These are phyloP conservation scores for Leccinum uliginosum DNA, from an alignment of 768 basidiomycete genomes.

Conservation along the genomic window DNA sequence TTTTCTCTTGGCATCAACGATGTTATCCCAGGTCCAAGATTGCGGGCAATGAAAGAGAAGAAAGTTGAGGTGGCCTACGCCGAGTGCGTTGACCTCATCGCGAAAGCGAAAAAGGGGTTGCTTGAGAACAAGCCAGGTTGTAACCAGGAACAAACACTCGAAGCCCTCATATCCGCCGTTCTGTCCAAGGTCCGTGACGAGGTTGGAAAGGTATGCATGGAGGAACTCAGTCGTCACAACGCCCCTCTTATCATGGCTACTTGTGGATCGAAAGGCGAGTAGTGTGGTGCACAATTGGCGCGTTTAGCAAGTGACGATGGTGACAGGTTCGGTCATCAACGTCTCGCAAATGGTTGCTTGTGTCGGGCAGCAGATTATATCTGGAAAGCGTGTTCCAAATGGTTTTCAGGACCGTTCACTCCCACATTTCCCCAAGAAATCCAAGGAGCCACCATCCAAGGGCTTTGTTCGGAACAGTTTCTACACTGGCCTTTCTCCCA, in stretches of 20 bases:
- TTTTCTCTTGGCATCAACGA: slow-evolving; percentile 99
- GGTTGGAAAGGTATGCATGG: slow-evolving; percentile 97
- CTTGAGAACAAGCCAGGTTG: slow-evolving; percentile 98
- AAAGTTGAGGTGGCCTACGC: slow-evolving; percentile 88
- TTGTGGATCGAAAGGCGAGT: slow-evolving; percentile 93
- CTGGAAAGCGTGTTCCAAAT: slow-evolving; percentile 96
- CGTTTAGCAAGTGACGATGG: background rate
- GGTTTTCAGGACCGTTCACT: slow-evolving; percentile 98
- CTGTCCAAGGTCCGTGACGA: slow-evolving; percentile 94
- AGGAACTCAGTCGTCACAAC: slow-evolving; percentile 94
- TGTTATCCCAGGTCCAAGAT: slow-evolving; percentile 87
- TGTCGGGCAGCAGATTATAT: slow-evolving; percentile 98
- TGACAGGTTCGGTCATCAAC: slow-evolving; percentile 95
- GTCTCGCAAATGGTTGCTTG: slow-evolving; percentile 99
- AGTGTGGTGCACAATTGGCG: background rate
- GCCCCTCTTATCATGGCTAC: slow-evolving; percentile 99
- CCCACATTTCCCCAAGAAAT: slow-evolving; percentile 98
- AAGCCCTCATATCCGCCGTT: slow-evolving; percentile 91
- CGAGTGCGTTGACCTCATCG: slow-evolving; percentile 81
- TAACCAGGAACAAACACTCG: slow-evolving; percentile 93
- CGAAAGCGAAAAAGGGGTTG: slow-evolving; percentile 84
- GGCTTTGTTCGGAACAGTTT: slow-evolving; percentile 99
- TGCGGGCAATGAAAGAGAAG: slow-evolving; percentile 76
- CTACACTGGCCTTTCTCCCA: slow-evolving; percentile 85
- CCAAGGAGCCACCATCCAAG: slow-evolving; percentile 92